Evolutionary conservation across 2,329 filamentous ascomycete genomes (phyloP).

Genomic region (Fusarium newnesense): DNA sequence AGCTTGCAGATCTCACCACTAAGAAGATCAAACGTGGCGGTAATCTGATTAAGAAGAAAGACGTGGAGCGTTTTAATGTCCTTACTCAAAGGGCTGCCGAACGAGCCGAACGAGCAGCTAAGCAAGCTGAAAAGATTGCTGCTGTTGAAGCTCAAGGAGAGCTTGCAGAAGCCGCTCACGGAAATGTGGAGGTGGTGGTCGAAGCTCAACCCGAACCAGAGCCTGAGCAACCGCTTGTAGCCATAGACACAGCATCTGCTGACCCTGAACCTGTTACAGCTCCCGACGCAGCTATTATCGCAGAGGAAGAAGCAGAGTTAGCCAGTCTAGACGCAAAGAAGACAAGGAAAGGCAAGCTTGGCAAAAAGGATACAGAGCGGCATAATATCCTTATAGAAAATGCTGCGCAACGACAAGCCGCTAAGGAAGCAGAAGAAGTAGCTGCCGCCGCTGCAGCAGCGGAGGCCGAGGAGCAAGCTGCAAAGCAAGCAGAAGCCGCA

Average conservation of each 20-base stretch:
- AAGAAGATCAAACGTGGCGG: conserved; percentile 40
- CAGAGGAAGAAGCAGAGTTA: conserved; percentile 36
- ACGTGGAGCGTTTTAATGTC: conserved; percentile 34
- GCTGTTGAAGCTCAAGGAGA: conserved; percentile 5
- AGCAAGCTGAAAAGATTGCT: conserved; percentile 44
- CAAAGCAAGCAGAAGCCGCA: conserved; percentile 15
- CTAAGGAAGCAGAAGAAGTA: conserved; percentile 34
- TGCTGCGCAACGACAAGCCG: conserved; percentile 27
- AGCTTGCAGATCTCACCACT: conserved; percentile 33
- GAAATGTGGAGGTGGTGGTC: conserved; percentile 23
- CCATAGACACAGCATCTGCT: conserved; percentile 12
- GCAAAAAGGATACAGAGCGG: conserved; percentile 37
- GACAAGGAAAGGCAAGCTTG: conserved; percentile 35
- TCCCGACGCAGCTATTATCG: conserved; percentile 30
- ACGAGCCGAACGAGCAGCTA: conserved; percentile 44
- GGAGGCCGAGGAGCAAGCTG: conserved; percentile 21
- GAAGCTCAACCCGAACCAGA: conserved; percentile 26
- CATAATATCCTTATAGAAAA: conserved; percentile 35
- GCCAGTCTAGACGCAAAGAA: conserved; percentile 38
- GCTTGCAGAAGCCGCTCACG: conserved; percentile 19
- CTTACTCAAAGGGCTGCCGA: conserved; percentile 27
- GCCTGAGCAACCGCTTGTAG: conserved; percentile 4
- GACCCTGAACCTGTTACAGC: conserved; percentile 13
- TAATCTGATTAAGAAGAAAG: conserved; percentile 39
- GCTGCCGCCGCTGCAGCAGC: conserved; percentile 38